Evolutionary conservation across 139 green algal genomes (phyloP), one percentile per base, ranked within the genome.

Genomic region (Axilococcus clingmanii): DNA sequence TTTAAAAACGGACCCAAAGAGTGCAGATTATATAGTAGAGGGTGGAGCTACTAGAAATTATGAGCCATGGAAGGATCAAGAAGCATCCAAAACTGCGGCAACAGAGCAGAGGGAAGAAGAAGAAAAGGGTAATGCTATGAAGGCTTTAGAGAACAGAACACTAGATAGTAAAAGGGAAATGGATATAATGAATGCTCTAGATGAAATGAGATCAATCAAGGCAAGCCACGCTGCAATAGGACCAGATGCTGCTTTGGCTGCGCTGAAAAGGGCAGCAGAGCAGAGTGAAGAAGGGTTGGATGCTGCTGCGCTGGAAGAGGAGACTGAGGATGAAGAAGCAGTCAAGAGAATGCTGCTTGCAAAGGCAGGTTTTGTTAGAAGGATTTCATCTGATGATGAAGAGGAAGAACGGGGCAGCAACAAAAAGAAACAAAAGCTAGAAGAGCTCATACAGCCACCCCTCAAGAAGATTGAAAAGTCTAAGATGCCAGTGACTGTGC

Each of bases 1-100:
- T 48, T 94, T 97, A 75, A 96, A 96, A 66, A 99, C 91, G 1
- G 91, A 98, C 57, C 92, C 92, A 7, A 75, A 95, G 66, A 97
- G 81, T 57, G 74, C 57, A 33, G 89, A 98, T 69, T 99, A 99
- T 67, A 61, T 79, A 5, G 61, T 96, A 55, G 92, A 99, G 59
- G 48, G 76, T 9, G 92, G 92, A n/a, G 91, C 88, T 4, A 85
- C 66, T 0, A 64, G 91, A 27, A 97, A 96, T 72, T 95, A 93
- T 57, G 91, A 98, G 71, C 87, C 86, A 16, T 96, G 88, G 88
- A 66, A 83, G 12, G 88, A 89, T 28, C 74, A 80, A 47, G 83
- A 86, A 28, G 54, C 62, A 54, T 46, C 48, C 22, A 27, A 34
- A 2, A 24, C 48, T 30, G 69, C 79, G 32, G 76, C 63, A n/a